Percentiles rank a stretch among this genome's conserved stretches.
phyloP scores from a whole-genome alignment of 2,329 filamentous ascomycete genomes.

The Aspergillus vadensis region DNA sequence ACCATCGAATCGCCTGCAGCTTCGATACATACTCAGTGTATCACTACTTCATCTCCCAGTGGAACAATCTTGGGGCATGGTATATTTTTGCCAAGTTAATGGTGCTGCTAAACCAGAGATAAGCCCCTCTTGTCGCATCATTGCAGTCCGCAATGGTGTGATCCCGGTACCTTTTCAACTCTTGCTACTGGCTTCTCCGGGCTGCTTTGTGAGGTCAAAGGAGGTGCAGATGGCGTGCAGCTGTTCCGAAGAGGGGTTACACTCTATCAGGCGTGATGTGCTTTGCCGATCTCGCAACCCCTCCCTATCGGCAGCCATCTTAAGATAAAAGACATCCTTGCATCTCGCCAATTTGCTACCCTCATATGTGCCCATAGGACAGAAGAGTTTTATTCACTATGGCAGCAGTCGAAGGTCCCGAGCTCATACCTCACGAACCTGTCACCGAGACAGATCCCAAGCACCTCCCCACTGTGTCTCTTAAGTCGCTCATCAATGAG shows the following conservation, averaged over 20 bases:
- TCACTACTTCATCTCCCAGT: too few relatives aligned
- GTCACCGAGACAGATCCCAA: neutral
- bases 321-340: neutral
- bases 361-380: neutral
- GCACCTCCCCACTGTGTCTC: neutral
- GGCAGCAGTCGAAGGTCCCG: slow-evolving; percentile 3
- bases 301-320: neutral
- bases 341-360: neutral
- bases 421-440: neutral
- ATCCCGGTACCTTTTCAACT: neutral
- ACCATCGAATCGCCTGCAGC: too few relatives aligned
- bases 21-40: too few relatives aligned
- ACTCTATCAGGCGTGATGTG: neutral
- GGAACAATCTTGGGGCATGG: neutral
- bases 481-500: neutral
- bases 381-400: neutral
- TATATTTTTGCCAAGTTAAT: neutral
- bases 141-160: slow-evolving; percentile 5
- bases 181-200: neutral
- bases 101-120: neutral
- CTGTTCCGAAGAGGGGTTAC: neutral
- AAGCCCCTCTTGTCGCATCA: slow-evolving; percentile 1
- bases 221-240: slow-evolving; percentile 10
- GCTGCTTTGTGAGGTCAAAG: neutral
- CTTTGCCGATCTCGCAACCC: neutral